Percentiles rank a stretch among this genome's conserved stretches.
Evolutionary conservation across 805 yeast genomes (phyloP).

Genomic region (Saccharomycopsis fermentans): DNA sequence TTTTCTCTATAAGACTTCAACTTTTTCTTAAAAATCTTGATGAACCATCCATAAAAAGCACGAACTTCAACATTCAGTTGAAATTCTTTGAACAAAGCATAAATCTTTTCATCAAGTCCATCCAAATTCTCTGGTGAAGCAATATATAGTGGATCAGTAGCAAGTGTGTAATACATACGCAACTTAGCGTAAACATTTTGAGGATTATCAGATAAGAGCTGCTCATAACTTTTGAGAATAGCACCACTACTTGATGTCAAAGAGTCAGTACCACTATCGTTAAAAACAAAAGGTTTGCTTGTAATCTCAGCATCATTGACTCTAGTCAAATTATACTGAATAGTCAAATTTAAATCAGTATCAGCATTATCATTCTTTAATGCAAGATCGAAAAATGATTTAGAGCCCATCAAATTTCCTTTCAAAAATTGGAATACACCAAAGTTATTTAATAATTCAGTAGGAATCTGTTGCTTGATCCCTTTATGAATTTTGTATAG

Average conservation of each 20-base stretch:
- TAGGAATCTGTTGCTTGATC: constrained; percentile 30
- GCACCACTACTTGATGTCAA: constrained; percentile 24
- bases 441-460: constrained; percentile 66
- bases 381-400: constrained; percentile 44
- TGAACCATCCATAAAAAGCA: constrained; percentile 87
- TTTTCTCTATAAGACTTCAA: constrained; percentile 31
- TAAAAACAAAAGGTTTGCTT: constrained; percentile 5
- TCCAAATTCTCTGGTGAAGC: constrained; percentile 33
- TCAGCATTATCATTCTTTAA: constrained; percentile 24
- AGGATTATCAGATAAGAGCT: constrained; percentile 51
- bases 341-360: constrained; percentile 31
- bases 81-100: constrained; percentile 40
- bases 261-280: constrained; percentile 23
- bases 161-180: constrained; percentile 49
- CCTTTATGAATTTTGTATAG: constrained; percentile 29
- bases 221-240: constrained; percentile 1
- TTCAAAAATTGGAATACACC: constrained; percentile 73
- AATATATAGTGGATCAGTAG: constrained; percentile 31
- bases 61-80: constrained; percentile 70
- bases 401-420: constrained; percentile 49
- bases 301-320: constrained; percentile 38
- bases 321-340: constrained; percentile 70
- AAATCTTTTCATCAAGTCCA: constrained; percentile 42
- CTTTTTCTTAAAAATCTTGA: constrained; percentile 47
- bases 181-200: constrained; percentile 65